Base-by-base conservation (phyloP, 2,329 filamentous ascomycete genomes). In the Metarhizium humberi region DNA sequence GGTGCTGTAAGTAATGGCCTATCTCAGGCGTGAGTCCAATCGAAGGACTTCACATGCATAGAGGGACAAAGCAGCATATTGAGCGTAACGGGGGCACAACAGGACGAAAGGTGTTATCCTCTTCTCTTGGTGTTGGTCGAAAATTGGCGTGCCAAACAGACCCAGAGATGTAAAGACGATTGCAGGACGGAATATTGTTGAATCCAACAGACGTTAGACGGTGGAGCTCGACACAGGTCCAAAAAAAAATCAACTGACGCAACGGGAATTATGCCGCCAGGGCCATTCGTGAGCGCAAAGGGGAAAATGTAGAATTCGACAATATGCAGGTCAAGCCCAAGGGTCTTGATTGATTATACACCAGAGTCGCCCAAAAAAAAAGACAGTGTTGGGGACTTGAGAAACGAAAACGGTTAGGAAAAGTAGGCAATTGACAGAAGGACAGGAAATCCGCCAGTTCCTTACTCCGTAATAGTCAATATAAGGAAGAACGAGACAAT, bases 1-100 rank as follows among this genome's bases (percentile, higher is more conserved):
- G 45, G 16, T 40, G 32, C 7, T 47, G 25, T 30, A 36, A 36
- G 14, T 32, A 3, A 18, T 16, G 49, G 25, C 43, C 14, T 50
- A 30, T 54, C 51, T 63, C 59, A 64, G 30, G 57, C 58, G 55
- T 57, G 57, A 56, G 63, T 62, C 63, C 62, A 61, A 54, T 59
- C 59, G 16, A 61, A 57, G 60, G 62, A 65, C 64, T 50, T 58
- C 45, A 57, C 51, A 57, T 53, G 54, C 43, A 57, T 55, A 53
- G 53, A 53, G 18, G 53, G 52, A 53, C 55, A 54, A 59, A 58
- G 47, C 55, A 53, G 57, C 63, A 64, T 65, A 57, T 42, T 64
- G 61, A 54, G 30, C 13, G 8, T 20, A 34, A 42, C 40, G n/a
- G 25, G 6, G 29, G 29, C 16, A 30, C 42, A 42, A n/a, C 45